These are phyloP conservation scores for Rhizophora mangle DNA, from an alignment of 345 rosid genomes.

Conservation along the genomic window DNA sequence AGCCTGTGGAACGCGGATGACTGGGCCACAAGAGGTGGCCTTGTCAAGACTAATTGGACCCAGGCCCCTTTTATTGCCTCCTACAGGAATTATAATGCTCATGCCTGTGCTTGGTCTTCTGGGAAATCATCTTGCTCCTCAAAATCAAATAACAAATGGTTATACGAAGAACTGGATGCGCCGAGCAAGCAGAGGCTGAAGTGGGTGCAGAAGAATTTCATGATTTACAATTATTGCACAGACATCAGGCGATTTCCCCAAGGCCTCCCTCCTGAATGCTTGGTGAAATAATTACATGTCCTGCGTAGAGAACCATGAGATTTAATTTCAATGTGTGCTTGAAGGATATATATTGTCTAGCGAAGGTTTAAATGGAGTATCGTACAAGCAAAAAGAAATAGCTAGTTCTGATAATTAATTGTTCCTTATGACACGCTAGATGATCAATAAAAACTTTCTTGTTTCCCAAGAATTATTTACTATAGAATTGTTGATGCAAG, in stretches of 20 bases:
- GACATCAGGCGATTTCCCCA: background rate
- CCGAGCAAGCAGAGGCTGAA: background rate
- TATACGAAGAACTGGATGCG: background rate
- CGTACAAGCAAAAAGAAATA: too few species aligned
- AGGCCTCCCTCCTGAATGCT: background rate
- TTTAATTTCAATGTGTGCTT: too few species aligned
- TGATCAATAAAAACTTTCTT: too few species aligned
- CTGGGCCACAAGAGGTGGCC: conserved; percentile 2
- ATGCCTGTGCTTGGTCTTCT: background rate
- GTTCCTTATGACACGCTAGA: too few species aligned
- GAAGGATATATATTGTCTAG: too few species aligned
- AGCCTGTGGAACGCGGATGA: background rate
- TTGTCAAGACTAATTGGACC: background rate
- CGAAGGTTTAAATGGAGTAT: too few species aligned
- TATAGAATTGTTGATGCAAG: too few species aligned
- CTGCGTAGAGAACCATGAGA: background rate
- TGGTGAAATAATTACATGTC: too few species aligned
- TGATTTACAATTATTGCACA: conserved; percentile 2
- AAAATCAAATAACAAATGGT: background rate
- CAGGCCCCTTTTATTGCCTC: background rate
- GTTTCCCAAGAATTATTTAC: too few species aligned
- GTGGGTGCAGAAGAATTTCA: background rate
- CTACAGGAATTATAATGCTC: background rate
- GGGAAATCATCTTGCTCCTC: background rate
- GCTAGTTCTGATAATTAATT: too few species aligned